Evolutionary conservation across 2,329 filamentous ascomycete species (phyloP).

Genomic region (Phaeosphaeriaceae sp.): DNA sequence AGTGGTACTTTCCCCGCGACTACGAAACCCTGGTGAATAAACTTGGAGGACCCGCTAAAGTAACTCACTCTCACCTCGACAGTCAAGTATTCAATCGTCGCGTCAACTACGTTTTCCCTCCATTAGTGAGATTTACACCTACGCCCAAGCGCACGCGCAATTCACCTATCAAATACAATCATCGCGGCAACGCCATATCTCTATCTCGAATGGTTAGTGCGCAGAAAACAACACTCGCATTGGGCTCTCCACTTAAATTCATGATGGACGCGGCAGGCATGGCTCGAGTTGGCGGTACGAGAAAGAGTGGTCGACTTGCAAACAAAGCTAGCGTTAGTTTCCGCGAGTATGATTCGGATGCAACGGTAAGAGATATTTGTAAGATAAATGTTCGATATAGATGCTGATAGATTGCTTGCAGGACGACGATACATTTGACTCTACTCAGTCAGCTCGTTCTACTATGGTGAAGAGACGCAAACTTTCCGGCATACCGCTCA

Average conservation of each 20-base stretch:
- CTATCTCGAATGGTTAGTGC: not conserved
- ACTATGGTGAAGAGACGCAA: slow-evolving; percentile 20
- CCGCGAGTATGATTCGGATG: slow-evolving; percentile 8
- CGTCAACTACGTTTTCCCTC: slow-evolving; percentile 2
- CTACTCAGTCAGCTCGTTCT: slow-evolving; percentile 2
- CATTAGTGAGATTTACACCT: slow-evolving; percentile 1
- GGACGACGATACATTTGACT: slow-evolving; percentile 14
- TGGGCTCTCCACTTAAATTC: slow-evolving; percentile 6
- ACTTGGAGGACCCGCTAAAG: slow-evolving; percentile 18
- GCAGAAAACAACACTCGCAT: not conserved
- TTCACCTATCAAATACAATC: not conserved
- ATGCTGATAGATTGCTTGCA: not conserved
- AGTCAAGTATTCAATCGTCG: slow-evolving; percentile 24
- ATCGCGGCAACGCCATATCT: not conserved
- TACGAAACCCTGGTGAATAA: slow-evolving; percentile 25
- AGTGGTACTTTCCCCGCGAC: slow-evolving; percentile 34
- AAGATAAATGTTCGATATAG: no score
- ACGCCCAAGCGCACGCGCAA: slow-evolving; percentile 1
- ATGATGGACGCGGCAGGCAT: slow-evolving; percentile 1
- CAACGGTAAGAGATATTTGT: slow-evolving; percentile 6
- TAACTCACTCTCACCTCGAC: slow-evolving; percentile 25
- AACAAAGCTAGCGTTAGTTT: slow-evolving; percentile 11
- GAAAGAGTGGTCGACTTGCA: slow-evolving; percentile 15
- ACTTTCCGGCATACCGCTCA: slow-evolving; percentile 1
- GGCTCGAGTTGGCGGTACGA: slow-evolving; percentile 2